These are phyloP conservation scores for Yamadazyma membranifaciens DNA, from an alignment of 1,139 yeast genomes.

Conservation along the genomic window DNA sequence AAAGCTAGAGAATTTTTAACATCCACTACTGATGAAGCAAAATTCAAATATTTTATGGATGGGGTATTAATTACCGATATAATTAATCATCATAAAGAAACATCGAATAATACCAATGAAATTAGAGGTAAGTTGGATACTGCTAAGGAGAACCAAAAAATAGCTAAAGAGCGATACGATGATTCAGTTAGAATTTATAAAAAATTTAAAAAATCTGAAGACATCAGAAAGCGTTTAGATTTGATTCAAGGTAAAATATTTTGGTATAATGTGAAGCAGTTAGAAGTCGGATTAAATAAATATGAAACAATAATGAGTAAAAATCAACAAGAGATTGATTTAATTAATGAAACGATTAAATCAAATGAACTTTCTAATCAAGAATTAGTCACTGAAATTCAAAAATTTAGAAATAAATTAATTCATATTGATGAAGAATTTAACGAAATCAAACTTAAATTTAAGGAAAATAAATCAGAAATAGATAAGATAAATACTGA, in stretches of 20 bases:
- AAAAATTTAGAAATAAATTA: background rate
- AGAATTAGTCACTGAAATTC: background rate
- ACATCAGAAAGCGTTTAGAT: slow-evolving; percentile 43
- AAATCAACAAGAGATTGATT: background rate
- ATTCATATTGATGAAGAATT: background rate
- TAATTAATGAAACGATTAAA: background rate
- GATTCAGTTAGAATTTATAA: slow-evolving; percentile 34
- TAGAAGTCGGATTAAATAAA: slow-evolving; percentile 25
- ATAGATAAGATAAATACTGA: background rate
- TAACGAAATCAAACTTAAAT: background rate
- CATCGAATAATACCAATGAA: slow-evolving; percentile 37
- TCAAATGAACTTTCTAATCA: background rate
- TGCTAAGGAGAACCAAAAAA: slow-evolving; percentile 26
- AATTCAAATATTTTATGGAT: slow-evolving; percentile 73
- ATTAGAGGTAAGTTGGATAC: slow-evolving; percentile 39
- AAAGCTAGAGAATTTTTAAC: slow-evolving; percentile 89
- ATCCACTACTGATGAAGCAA: slow-evolving; percentile 65
- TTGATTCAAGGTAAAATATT: slow-evolving; percentile 58
- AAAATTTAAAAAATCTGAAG: slow-evolving; percentile 41
- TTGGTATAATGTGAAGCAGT: slow-evolving; percentile 54
- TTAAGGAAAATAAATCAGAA: background rate
- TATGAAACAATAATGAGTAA: slow-evolving; percentile 20
- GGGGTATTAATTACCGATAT: slow-evolving; percentile 74
- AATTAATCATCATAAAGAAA: slow-evolving; percentile 45
- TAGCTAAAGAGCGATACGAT: slow-evolving; percentile 30